A percentile compares a stretch with the other conserved stretches of the same genome.
phyloP scores from a whole-genome alignment of 345 rosid species.

The Geranium brycei region DNA sequence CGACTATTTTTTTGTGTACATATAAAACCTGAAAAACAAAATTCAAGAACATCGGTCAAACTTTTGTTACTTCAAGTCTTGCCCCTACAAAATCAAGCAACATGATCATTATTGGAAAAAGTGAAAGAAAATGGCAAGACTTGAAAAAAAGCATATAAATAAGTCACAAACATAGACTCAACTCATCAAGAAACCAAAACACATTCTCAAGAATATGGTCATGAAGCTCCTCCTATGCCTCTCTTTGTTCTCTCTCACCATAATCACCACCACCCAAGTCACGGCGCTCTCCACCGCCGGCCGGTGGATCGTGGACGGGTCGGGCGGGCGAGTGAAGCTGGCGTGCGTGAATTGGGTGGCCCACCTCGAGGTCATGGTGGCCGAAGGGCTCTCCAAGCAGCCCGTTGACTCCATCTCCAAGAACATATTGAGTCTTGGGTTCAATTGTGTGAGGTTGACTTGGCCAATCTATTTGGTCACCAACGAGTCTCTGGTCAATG shows the following conservation, averaged over 20 bases:
- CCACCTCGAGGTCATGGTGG: conserved; percentile 23
- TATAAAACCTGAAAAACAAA: too few species aligned
- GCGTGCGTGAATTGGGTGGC: conserved; percentile 28
- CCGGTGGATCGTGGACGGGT: conserved; percentile 22
- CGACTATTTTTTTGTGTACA: too few species aligned
- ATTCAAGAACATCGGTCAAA: too few species aligned
- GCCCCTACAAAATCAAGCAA: too few species aligned
- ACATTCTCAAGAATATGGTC: neutral
- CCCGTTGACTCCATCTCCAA: conserved; percentile 19
- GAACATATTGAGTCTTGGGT: conserved; percentile 20
- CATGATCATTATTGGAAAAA: too few species aligned
- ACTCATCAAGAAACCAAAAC: neutral
- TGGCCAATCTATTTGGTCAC: conserved; percentile 29
- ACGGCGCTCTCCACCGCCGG: conserved; percentile 15
- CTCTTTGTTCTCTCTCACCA: conserved; percentile 1
- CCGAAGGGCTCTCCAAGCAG: conserved; percentile 34
- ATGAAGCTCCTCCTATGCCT: neutral
- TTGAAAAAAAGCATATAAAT: neutral
- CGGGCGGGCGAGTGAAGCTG: conserved; percentile 19
- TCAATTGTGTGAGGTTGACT: conserved; percentile 32
- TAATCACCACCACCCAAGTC: neutral
- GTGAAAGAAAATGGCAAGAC: neutral
- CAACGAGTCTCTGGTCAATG: conserved; percentile 13
- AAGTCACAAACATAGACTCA: neutral
- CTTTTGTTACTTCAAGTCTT: too few species aligned